Evolutionary conservation across 306 rosid genomes (phyloP), one percentile per base, ranked within the genome.

Genomic region (Sindora glabra): DNA sequence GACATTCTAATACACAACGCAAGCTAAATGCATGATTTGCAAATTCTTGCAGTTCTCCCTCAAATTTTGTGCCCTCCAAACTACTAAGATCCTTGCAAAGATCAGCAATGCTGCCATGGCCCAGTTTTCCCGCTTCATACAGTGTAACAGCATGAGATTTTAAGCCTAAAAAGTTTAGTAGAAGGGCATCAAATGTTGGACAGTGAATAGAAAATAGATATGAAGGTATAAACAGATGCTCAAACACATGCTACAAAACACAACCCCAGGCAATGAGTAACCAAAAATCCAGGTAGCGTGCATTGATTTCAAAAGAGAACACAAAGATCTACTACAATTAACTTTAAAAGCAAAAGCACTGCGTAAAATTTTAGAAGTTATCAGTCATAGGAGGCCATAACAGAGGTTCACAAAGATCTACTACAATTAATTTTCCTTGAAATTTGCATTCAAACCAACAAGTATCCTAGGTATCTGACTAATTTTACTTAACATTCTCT

Each of bases 81-180:
- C 95, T 86, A 56, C 90, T 69, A 51, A 92, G 90, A 86, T 89
- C 94, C 74, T 89, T 84, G 74, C 99, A 92, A 67, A 92, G 99
- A 82, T 92, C 96, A 19, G 84, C 45, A 71, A 92, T 92, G 68
- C 95, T 78, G 55, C 88, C 81, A 89, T 92, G 90, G 59, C 94
- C 96, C 83, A 92, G 60, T 70, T 92, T 92, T 29, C 96, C 99
- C 24, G 90, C 99, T 73, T 92, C 99, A 52, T 92, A 92, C 32
- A 92, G 89, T 9, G 96, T 92, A 53, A 92, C 97, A 16, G 99
- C 99, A 86, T 92, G 99, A 50, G 95, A 86, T 77, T 92, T 92
- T 77, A 92, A 73, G 54, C 99, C 99, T 92, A 83, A 73, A 68
- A 69, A 14, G n/a, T 73, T 77, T 59, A 49, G 52, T 48, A 50